A percentile compares a stretch with the other conserved stretches of the same genome.
These are phyloP conservation scores for Malus orientalis DNA, from an alignment of 306 rosid species.

Conservation along the genomic window DNA sequence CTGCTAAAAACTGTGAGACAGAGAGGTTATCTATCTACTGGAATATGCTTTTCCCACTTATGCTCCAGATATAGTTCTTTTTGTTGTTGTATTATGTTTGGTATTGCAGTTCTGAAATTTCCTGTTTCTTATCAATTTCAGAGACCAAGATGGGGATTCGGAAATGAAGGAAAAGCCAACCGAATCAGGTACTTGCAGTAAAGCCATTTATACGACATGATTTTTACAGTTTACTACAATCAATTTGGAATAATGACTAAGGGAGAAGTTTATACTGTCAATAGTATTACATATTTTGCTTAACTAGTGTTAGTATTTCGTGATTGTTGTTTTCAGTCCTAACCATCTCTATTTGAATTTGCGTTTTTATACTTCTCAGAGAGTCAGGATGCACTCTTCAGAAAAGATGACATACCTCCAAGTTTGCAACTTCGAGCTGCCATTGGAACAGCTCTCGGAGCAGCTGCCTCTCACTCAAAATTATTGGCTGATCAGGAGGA, in stretches of 20 bases:
- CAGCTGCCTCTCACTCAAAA: conserved; percentile 86
- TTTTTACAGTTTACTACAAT: neutral
- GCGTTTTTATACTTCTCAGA: conserved; percentile 25
- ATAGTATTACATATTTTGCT: neutral
- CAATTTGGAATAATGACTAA: neutral
- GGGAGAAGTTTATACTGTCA: neutral
- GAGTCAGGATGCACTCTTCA: conserved; percentile 19
- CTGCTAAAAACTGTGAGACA: conserved; percentile 26
- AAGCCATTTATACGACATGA: neutral
- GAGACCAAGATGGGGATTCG: conserved; percentile 44
- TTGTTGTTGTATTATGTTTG: neutral
- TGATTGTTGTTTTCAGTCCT: neutral
- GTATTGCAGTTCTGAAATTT: conserved; percentile 8
- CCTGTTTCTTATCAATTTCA: conserved; percentile 24
- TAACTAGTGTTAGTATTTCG: neutral
- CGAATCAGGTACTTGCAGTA: conserved; percentile 45
- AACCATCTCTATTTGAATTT: conserved; percentile 3
- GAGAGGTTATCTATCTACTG: conserved; percentile 43
- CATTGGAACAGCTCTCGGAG: conserved; percentile 82
- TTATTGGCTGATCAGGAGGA: conserved; percentile 90
- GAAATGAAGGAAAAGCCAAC: conserved; percentile 33
- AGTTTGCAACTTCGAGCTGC: conserved; percentile 69
- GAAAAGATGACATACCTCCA: conserved; percentile 48
- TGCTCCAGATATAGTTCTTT: neutral
- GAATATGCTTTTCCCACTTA: neutral